A percentile compares a stretch with the other conserved stretches of the same genome.
phyloP scores from a whole-genome alignment of 768 basidiomycete genomes.

The Roridomyces roridus region DNA sequence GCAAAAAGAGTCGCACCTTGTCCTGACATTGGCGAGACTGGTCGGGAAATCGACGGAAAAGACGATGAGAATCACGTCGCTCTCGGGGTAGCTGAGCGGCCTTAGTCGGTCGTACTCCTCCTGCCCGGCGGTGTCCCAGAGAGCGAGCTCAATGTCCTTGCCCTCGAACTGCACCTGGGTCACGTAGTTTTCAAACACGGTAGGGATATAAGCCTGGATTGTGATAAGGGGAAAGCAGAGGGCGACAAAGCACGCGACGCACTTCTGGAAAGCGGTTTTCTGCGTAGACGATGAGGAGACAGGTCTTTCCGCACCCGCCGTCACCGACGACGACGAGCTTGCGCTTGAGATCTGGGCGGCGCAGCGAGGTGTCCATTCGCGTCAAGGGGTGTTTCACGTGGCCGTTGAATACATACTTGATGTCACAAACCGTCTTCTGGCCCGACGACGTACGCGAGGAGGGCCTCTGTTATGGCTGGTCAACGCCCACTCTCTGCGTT shows the following conservation, averaged over 20 bases:
- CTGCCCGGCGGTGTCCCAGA: conserved; percentile 99
- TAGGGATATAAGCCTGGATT: conserved; percentile 87
- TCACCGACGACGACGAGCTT: conserved; percentile 91
- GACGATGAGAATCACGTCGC: conserved; percentile 91
- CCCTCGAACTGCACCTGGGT: conserved; percentile 86
- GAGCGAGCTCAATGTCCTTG: conserved; percentile 91
- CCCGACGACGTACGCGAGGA: conserved; percentile 52
- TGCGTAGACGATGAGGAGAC: conserved; percentile 94
- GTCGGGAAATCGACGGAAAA: conserved; percentile 94
- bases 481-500: conserved; percentile 52
- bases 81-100: conserved; percentile 87
- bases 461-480: conserved; percentile 69
- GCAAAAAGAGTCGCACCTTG: conserved; percentile 58
- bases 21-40: conserved; percentile 89
- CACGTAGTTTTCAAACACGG: conserved; percentile 94
- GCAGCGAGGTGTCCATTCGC: conserved; percentile 39
- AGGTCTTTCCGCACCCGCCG: conserved; percentile 94
- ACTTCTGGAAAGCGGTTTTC: conserved; percentile 97
- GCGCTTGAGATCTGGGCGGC: conserved; percentile 81
- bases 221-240: background rate
- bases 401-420: conserved; percentile 26
- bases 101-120: conserved; percentile 81
- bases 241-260: conserved; percentile 26
- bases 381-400: conserved; percentile 33
- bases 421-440: conserved; percentile 59